Evolutionary conservation across 176 grass and related monocot genomes (phyloP).

Genomic region (Typha latifolia): DNA sequence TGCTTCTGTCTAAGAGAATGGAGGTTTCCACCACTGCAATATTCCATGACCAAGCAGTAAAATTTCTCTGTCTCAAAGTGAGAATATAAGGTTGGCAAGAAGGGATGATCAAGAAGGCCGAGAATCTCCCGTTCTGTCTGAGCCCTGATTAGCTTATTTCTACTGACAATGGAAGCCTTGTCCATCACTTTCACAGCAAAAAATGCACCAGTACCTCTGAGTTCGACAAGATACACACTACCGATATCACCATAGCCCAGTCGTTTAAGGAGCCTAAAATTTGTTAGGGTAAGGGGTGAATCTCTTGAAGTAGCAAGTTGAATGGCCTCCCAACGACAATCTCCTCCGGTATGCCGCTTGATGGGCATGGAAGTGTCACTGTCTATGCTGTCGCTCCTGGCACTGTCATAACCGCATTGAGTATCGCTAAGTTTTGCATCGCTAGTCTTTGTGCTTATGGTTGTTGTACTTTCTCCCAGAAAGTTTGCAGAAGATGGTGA

Average conservation of each 20-base stretch:
- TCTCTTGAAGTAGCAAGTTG: conserved; percentile 1
- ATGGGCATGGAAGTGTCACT: not conserved
- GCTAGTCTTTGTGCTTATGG: not conserved
- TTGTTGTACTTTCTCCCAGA: not conserved
- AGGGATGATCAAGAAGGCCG: conserved; percentile 69
- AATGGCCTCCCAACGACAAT: not conserved
- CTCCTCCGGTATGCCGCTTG: not conserved
- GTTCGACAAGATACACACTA: conserved; percentile 89
- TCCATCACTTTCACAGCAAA: conserved; percentile 99
- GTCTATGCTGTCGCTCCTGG: not conserved
- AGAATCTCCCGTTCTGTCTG: conserved; percentile 88
- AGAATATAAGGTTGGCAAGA: conserved; percentile 84
- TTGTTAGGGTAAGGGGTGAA: not conserved
- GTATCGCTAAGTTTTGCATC: not conserved
- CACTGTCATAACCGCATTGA: not conserved
- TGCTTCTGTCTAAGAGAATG: conserved; percentile 83
- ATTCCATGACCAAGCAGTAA: conserved; percentile 92
- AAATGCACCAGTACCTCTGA: conserved; percentile 42
- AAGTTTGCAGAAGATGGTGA: not conserved
- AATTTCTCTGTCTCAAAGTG: conserved; percentile 90
- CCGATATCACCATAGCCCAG: conserved; percentile 73
- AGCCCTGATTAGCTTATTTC: conserved; percentile 77
- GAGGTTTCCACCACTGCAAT: conserved; percentile 91
- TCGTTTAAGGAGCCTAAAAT: conserved; percentile 5
- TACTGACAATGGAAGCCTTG: conserved; percentile 50